These are phyloP conservation scores for Thielaviopsis musarum DNA, from an alignment of 2,329 filamentous ascomycete species.

Conservation along the genomic window DNA sequence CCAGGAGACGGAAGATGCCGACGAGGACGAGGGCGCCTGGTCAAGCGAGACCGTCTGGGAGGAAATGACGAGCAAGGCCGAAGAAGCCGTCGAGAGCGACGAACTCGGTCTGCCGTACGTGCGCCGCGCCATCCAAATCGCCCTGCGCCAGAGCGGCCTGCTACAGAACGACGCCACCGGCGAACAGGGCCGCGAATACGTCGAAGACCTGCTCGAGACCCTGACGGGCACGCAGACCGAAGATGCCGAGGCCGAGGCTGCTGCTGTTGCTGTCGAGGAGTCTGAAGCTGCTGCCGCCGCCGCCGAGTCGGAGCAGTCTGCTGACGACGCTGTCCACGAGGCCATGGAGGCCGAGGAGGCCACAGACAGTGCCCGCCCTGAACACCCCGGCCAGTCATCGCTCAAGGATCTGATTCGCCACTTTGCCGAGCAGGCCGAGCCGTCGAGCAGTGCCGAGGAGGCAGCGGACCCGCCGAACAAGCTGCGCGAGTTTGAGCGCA, in stretches of 20 bases:
- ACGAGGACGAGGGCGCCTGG: conserved; percentile 11
- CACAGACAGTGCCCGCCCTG: conserved; percentile 4
- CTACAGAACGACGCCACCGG: conserved; percentile 26
- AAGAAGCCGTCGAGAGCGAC: conserved; percentile 41
- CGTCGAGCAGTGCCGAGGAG: conserved; percentile 10
- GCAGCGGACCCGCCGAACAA: conserved; percentile 18
- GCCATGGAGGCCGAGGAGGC: conserved; percentile 4
- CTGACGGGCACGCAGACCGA: conserved; percentile 21
- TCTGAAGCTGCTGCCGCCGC: conserved; percentile 3
- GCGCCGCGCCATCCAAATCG: conserved; percentile 36
- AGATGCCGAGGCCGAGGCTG: background rate
- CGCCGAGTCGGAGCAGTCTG: background rate
- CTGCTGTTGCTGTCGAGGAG: conserved; percentile 2
- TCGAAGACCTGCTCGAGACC: conserved; percentile 33
- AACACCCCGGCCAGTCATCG: conserved; percentile 12
- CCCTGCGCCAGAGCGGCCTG: conserved; percentile 37
- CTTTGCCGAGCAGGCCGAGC: conserved; percentile 25
- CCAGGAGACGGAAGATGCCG: conserved; percentile 12
- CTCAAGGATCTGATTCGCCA: conserved; percentile 35
- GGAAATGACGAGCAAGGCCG: conserved; percentile 36
- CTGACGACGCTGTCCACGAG: background rate
- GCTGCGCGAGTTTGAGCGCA: conserved; percentile 32
- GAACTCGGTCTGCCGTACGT: conserved; percentile 34
- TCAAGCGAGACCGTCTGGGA: conserved; percentile 30
- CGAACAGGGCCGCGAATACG: conserved; percentile 29